Evolutionary conservation across 2,329 filamentous ascomycete genomes (phyloP).

Genomic region (Exophiala bonariae): DNA sequence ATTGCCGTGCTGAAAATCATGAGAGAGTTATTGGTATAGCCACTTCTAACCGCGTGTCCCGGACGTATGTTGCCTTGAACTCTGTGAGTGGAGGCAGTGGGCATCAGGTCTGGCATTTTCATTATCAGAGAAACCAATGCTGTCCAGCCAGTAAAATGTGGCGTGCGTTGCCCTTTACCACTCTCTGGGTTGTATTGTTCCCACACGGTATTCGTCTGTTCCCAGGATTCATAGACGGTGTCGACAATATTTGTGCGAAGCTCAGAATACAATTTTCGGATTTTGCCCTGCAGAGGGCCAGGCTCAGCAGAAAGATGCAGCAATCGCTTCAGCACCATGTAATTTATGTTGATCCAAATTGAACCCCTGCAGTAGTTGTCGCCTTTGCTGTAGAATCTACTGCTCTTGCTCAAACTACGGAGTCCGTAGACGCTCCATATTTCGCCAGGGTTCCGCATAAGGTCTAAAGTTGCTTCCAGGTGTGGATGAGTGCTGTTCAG

Average conservation of each 20-base stretch:
- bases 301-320: slow-evolving; percentile 56
- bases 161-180: slow-evolving; percentile 84
- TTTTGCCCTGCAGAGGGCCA: slow-evolving; percentile 42
- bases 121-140: slow-evolving; percentile 96
- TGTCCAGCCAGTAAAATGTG: slow-evolving; percentile 98
- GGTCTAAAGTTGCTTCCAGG: slow-evolving; percentile 70
- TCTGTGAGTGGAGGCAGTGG: slow-evolving; percentile 9
- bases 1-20: too few species aligned
- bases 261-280: slow-evolving; percentile 68
- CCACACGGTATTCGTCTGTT: slow-evolving; percentile 95
- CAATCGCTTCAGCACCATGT: slow-evolving; percentile 76
- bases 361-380: slow-evolving; percentile 98
- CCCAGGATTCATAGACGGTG: slow-evolving; percentile 85
- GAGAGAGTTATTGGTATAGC: too few species aligned
- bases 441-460: slow-evolving; percentile 77
- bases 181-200: slow-evolving; percentile 97
- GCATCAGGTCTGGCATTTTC: slow-evolving; percentile 74
- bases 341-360: slow-evolving; percentile 96
- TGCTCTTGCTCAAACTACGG: slow-evolving; percentile 79
- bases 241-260: slow-evolving; percentile 82
- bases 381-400: slow-evolving; percentile 78
- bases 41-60: too few species aligned
- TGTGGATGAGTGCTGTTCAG: slow-evolving; percentile 71
- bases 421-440: slow-evolving; percentile 85
- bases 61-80: too few species aligned